Conservation (phyloP, 768 basidiomycete species). For the Trametes coccinea region DNA sequence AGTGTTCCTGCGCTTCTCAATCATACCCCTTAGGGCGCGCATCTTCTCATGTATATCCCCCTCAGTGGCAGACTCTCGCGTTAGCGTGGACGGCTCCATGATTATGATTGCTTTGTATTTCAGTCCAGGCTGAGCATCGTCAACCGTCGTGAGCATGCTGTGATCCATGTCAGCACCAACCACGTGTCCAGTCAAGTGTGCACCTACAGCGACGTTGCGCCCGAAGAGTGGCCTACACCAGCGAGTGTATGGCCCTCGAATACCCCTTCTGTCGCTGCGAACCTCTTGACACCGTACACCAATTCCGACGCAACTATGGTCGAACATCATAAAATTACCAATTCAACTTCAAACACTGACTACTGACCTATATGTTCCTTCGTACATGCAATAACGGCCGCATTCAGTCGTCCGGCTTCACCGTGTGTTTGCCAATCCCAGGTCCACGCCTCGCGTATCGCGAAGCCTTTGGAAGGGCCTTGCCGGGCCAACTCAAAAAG, state of each 20-base stretch:
- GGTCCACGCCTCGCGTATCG: slow-evolving; percentile 48
- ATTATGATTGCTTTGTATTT: slow-evolving; percentile 38
- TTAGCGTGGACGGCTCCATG: slow-evolving; percentile 46
- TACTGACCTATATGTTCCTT: slow-evolving; percentile 41
- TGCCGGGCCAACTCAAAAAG: slow-evolving; percentile 37
- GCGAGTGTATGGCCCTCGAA: slow-evolving; percentile 2
- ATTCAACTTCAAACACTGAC: no score
- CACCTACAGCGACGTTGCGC: not conserved
- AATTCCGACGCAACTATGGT: not conserved
- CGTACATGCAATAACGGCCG: slow-evolving; percentile 28
- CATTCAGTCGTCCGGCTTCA: slow-evolving; percentile 48
- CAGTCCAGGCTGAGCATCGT: not conserved
- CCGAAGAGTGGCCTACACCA: slow-evolving; percentile 11
- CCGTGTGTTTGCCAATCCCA: slow-evolving; percentile 56
- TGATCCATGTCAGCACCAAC: not conserved
- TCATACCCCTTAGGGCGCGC: slow-evolving; percentile 31
- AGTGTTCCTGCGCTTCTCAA: slow-evolving; percentile 38
- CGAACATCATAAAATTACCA: no score
- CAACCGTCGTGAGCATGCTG: not conserved
- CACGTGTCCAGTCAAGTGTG: not conserved
- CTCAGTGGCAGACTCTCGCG: slow-evolving; percentile 40
- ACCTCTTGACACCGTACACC: not conserved
- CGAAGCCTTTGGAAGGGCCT: slow-evolving; percentile 14
- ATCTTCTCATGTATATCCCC: slow-evolving; percentile 40
- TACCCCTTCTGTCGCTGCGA: not conserved